Evolutionary conservation across 768 basidiomycete species (phyloP).

Genomic region (Kwoniella pini): DNA sequence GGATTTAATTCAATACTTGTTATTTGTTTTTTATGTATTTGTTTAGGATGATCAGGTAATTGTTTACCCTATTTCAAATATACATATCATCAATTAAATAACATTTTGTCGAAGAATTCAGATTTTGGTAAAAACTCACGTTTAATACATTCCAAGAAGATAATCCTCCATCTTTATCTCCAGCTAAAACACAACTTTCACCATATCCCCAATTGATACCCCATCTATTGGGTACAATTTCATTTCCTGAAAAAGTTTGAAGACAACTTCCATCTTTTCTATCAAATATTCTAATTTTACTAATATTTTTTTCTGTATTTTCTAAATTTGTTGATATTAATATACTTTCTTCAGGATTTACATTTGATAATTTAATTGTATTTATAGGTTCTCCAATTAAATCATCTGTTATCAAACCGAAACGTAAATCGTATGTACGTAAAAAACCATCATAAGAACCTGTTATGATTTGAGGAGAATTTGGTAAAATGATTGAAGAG

Average conservation of each 20-base stretch:
- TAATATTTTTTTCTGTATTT: slow-evolving; percentile 42
- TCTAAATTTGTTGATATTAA: slow-evolving; percentile 64
- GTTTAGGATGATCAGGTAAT: slow-evolving; percentile 58
- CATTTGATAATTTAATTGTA: slow-evolving; percentile 68
- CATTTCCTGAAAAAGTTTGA: slow-evolving; percentile 79
- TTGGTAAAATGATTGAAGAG: slow-evolving; percentile 46
- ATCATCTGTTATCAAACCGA: slow-evolving; percentile 85
- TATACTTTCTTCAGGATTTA: slow-evolving; percentile 64
- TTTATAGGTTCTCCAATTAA: slow-evolving; percentile 89
- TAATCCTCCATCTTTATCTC: slow-evolving; percentile 84
- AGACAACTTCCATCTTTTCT: slow-evolving; percentile 72
- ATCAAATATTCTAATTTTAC: slow-evolving; percentile 85
- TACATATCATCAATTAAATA: neutral
- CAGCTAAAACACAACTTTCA: slow-evolving; percentile 78
- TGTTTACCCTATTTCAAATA: slow-evolving; percentile 63
- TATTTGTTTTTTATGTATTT: slow-evolving; percentile 77
- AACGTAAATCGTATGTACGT: slow-evolving; percentile 90
- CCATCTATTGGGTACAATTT: slow-evolving; percentile 67
- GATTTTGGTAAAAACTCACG: no score
- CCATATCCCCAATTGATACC: slow-evolving; percentile 69
- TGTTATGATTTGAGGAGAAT: slow-evolving; percentile 65
- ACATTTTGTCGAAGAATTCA: no score
- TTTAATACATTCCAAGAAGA: slow-evolving; percentile 95
- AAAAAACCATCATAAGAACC: slow-evolving; percentile 91
- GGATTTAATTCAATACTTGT: slow-evolving; percentile 91